Base-by-base conservation (phyloP, 805 yeast genomes). In the Lachancea nothofagi region DNA sequence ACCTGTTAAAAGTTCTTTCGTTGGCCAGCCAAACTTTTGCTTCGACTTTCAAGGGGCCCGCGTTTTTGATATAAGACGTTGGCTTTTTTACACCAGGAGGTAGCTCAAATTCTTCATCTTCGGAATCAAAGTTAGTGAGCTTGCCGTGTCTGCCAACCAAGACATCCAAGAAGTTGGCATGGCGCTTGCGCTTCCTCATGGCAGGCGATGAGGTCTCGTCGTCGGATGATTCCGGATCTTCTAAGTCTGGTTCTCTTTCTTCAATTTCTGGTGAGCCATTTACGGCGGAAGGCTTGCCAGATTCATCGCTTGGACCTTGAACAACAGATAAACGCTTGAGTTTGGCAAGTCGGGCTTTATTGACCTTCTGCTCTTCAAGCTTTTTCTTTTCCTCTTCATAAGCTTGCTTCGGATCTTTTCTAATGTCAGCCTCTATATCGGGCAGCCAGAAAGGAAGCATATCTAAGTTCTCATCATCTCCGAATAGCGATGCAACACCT, bases 11-110 rank as follows among this genome's bases (percentile, higher is more conserved):
- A 3, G 98, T 93, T 62, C 98, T 82, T 67, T 93, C 98, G 58
- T 93, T 93, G 21, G 98, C 98, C 48, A 93, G 72, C 97, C 97
- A 93, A 10, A 93, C 98, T 59, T 93, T 93, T 22, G 97, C 94
- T 67, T 93, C 98, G 43, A 93, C 89, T 64, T 84, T 88, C 41
- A 88, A 77, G 1, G 96, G 93, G 6, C 96, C 96, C 20, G 89
- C 80, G 60, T 88, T 88, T 56, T 89, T 84, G 52, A 90, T 72
- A 64, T 84, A 76, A 23, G 72, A 68, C 19, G 74, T 77, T 40
- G 98, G 98, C 56, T 82, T 84, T 32, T 71, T 70, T 15, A 90
- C 97, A 12, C 97, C 97, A 2, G 83, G 78, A 9, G 98, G 98
- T 42, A 90, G 69, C 17, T 73, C 78, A 33, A 87, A 73, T 59